Percentiles rank a stretch among this genome's conserved stretches.
These are phyloP conservation scores for Psilocybe subaeruginosa DNA, from an alignment of 768 basidiomycete genomes.

Conservation along the genomic window DNA sequence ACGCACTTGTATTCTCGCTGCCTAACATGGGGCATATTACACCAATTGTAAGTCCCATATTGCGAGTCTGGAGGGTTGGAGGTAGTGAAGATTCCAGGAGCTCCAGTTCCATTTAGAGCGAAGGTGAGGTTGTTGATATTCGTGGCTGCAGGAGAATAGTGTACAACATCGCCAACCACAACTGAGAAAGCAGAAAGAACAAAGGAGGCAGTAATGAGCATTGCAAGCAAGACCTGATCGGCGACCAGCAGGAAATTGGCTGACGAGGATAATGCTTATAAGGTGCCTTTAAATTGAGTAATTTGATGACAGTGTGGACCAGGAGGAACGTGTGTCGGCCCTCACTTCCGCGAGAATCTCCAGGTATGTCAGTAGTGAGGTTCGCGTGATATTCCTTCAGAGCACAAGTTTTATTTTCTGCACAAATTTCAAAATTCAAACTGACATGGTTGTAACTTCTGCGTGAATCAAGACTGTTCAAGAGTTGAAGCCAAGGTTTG, in stretches of 20 bases:
- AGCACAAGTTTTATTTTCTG: too few relatives aligned
- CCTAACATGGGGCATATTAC: constrained; percentile 58
- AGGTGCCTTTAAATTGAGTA: too few relatives aligned
- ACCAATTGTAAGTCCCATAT: constrained; percentile 56
- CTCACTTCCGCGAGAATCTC: neutral
- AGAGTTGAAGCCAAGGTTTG: too few relatives aligned
- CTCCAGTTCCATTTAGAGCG: constrained; percentile 41
- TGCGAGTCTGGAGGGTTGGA: constrained; percentile 38
- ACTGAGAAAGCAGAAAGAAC: constrained; percentile 16
- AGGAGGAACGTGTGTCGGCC: constrained; percentile 15
- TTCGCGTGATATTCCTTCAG: too few relatives aligned
- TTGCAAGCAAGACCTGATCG: neutral
- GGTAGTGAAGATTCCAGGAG: constrained; percentile 50
- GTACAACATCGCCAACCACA: constrained; percentile 26
- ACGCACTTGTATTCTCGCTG: constrained; percentile 46
- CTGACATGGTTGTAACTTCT: too few relatives aligned
- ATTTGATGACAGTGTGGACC: neutral
- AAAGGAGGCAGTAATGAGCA: constrained; percentile 18
- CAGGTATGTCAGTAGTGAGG: too few relatives aligned
- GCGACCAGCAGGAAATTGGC: too few relatives aligned
- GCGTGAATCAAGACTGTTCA: too few relatives aligned
- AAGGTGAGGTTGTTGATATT: constrained; percentile 48
- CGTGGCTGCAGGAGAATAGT: constrained; percentile 42
- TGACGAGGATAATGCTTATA: too few relatives aligned
- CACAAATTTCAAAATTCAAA: too few relatives aligned